These are phyloP conservation scores for Hanseniaspora vineae DNA, from an alignment of 805 yeast species.

Conservation along the genomic window DNA sequence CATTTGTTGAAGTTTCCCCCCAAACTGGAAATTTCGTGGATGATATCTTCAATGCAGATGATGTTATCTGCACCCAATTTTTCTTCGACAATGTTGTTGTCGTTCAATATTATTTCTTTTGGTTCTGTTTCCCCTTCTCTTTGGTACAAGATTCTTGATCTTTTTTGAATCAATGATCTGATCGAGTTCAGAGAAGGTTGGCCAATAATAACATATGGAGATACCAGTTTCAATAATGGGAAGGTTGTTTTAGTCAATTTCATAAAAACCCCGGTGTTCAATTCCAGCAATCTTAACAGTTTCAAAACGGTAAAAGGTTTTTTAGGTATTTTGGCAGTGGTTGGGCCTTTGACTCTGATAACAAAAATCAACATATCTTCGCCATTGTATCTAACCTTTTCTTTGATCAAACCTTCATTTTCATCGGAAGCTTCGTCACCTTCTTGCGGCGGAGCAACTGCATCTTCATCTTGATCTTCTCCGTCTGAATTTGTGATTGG, in stretches of 20 bases:
- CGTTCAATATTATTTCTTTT: constrained; percentile 44
- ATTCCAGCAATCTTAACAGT: constrained; percentile 45
- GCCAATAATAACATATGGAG: constrained; percentile 66
- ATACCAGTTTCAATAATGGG: constrained; percentile 52
- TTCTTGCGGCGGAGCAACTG: constrained; percentile 7
- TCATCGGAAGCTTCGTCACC: constrained; percentile 18
- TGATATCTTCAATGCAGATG: constrained; percentile 70
- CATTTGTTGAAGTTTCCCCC: constrained; percentile 54
- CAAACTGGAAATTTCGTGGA: constrained; percentile 52
- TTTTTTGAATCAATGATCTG: constrained; percentile 62
- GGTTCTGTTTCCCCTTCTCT: constrained; percentile 20
- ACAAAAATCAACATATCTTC: constrained; percentile 46
- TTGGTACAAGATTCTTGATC: constrained; percentile 43
- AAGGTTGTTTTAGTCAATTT: constrained; percentile 45
- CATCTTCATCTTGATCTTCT: constrained; percentile 4
- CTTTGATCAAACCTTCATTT: constrained; percentile 17
- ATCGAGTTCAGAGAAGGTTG: constrained; percentile 61
- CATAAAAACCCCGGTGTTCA: constrained; percentile 61
- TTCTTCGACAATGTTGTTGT: constrained; percentile 65
- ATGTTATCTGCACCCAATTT: constrained; percentile 54
- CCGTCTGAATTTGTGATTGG: constrained; percentile 5
- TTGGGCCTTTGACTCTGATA: constrained; percentile 53
- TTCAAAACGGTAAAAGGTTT: constrained; percentile 47
- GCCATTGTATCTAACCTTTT: constrained; percentile 26
- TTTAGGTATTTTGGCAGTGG: constrained; percentile 51